These are phyloP conservation scores for Acacia pycnantha DNA, from an alignment of 331 rosid genomes.

Conservation along the genomic window DNA sequence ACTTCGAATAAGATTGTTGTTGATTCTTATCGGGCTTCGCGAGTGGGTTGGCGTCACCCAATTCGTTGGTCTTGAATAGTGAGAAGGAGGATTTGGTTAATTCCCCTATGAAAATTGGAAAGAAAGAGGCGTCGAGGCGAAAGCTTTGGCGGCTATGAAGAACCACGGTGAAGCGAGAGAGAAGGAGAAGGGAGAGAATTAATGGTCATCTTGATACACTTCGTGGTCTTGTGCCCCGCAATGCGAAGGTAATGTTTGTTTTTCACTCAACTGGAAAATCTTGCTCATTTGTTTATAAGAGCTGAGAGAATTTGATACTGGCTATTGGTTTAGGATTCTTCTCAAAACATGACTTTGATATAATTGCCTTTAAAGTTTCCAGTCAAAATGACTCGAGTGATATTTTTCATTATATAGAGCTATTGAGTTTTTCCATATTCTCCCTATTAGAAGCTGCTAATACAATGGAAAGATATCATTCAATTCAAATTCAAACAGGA, in stretches of 20 bases:
- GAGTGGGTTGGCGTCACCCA: slow-evolving; percentile 38
- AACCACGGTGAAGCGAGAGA: slow-evolving; percentile 93
- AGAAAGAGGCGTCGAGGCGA: slow-evolving; percentile 60
- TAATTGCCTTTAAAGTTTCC: neutral
- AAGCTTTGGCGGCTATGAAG: slow-evolving; percentile 79
- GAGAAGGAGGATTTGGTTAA: slow-evolving; percentile 65
- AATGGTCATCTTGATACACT: slow-evolving; percentile 80
- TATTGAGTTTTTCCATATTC: neutral
- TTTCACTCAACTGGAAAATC: neutral
- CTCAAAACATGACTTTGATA: neutral
- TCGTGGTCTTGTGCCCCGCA: slow-evolving; percentile 71
- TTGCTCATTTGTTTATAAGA: slow-evolving; percentile 5
- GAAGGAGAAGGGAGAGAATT: slow-evolving; percentile 91
- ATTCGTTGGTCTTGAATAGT: slow-evolving; percentile 55
- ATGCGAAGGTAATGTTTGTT: slow-evolving; percentile 52
- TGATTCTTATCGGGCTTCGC: slow-evolving; percentile 30
- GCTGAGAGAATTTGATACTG: neutral
- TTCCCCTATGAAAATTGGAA: slow-evolving; percentile 44
- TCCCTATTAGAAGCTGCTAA: neutral
- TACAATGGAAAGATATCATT: neutral
- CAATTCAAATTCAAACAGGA: neutral
- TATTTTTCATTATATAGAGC: neutral
- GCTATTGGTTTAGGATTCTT: slow-evolving; percentile 13
- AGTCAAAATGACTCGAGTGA: neutral
- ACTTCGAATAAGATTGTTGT: slow-evolving; percentile 29